Base-by-base conservation (phyloP, 495 filamentous ascomycete species). In the Clohesyomyces aquaticus region DNA sequence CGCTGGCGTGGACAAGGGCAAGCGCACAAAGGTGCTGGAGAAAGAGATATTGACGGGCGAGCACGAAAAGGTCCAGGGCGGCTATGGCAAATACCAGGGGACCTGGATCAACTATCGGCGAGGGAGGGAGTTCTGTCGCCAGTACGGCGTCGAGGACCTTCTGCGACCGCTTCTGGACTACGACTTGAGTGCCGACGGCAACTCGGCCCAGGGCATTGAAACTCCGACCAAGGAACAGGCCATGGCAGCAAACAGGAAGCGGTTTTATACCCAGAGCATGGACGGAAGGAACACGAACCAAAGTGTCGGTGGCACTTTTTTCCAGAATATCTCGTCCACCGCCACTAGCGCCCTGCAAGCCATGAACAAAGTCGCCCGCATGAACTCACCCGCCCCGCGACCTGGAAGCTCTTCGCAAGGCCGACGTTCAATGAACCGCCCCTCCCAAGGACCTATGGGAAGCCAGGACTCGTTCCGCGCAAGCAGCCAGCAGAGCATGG, bases 171-270 rank as follows among this genome's bases (percentile, higher is more conserved):
- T 98, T 21, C 79, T 98, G 28, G 91, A 90, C 48, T 94, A 96
- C 73, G 91, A 96, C 74, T 88, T 93, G 80, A 86, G 82, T 57
- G 84, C 87, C 59, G 91, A 93, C 58, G 91, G 90, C 1, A 82
- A 83, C 19, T 78, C 81, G n/a, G 79, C 79, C 2, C 78, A 87
- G 50, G 82, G 83, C 61, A 77, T 79, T 29, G 81, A 96, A 58
- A 98, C 94, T 3, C 94, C 94, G 0, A 98, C 94, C n/a, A 98
- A 98, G 74, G 94, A 98, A 76, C 94, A 98, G 76, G 94, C 94
- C 55, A 96, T 97, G 94, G 95, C 94, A 26, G 95, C 95, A 14
- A 91, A 96, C 73, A 81, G 94, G 59, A 98, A 98, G 72, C 84
- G 93, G 59, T 83, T 91, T 79, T 90, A 97, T 70, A 95, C 89